A percentile compares a stretch with the other conserved stretches of the same genome.
These are phyloP conservation scores for Chenopodium suecicum DNA, from an alignment of 148 eudicot species.

Conservation along the genomic window DNA sequence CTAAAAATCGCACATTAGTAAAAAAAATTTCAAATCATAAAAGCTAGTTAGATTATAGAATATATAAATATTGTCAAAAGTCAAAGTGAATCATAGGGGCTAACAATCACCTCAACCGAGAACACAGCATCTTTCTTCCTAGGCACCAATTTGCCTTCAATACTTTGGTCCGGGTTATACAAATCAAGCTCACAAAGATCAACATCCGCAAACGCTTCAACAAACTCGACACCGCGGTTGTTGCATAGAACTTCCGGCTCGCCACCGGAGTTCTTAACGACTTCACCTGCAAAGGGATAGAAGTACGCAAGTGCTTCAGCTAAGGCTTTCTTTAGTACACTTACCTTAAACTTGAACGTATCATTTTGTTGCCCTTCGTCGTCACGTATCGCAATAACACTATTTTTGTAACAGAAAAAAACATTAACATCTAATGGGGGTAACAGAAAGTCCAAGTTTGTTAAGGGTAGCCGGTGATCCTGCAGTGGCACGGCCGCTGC, in stretches of 20 bases:
- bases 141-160: slow-evolving; percentile 67
- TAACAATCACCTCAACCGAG: slow-evolving; percentile 50
- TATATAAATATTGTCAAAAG: too few relatives aligned
- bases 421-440: slow-evolving; percentile 53
- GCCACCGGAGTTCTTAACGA: slow-evolving; percentile 45
- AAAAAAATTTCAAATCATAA: too few relatives aligned
- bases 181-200: slow-evolving; percentile 44
- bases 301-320: slow-evolving; percentile 43
- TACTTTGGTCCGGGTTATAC: slow-evolving; percentile 43
- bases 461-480: slow-evolving; percentile 46
- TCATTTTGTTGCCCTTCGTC: not conserved
- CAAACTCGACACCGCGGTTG: slow-evolving; percentile 67
- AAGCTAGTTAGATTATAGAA: too few relatives aligned
- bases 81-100: too few relatives aligned
- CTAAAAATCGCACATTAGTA: too few relatives aligned
- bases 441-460: slow-evolving; percentile 56
- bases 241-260: slow-evolving; percentile 76
- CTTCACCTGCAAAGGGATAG: slow-evolving; percentile 55
- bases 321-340: slow-evolving; percentile 43
- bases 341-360: slow-evolving; percentile 23
- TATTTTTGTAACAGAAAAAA: slow-evolving; percentile 52
- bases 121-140: slow-evolving; percentile 49
- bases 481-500: slow-evolving; percentile 44
- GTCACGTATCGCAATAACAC: not conserved
- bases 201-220: slow-evolving; percentile 50